Conservation (phyloP, 768 basidiomycete species). For the Tephrocybe sp. region DNA sequence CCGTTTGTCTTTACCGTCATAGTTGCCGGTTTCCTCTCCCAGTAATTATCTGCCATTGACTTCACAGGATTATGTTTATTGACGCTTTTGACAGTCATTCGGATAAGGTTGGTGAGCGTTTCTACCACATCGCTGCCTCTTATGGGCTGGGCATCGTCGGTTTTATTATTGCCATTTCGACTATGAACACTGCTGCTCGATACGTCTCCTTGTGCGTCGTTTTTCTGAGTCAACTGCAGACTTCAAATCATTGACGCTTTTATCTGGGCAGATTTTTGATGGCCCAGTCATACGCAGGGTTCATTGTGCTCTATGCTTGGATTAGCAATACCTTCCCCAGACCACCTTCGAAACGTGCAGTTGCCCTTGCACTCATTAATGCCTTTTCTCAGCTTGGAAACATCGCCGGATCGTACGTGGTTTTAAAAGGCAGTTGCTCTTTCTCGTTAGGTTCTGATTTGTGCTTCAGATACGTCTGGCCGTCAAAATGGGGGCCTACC, state of each 20-base stretch:
- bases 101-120: slow-evolving; percentile 68
- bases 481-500: slow-evolving; percentile 62
- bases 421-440: not conserved
- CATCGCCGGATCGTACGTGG: slow-evolving; percentile 72
- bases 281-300: slow-evolving; percentile 72
- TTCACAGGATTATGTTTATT: not conserved
- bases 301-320: slow-evolving; percentile 62
- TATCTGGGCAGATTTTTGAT: slow-evolving; percentile 60
- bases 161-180: slow-evolving; percentile 62
- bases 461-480: slow-evolving; percentile 59
- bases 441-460: not conserved
- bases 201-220: slow-evolving; percentile 59
- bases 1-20: slow-evolving; percentile 68
- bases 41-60: slow-evolving; percentile 28
- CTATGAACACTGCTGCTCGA: slow-evolving; percentile 57
- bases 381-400: slow-evolving; percentile 83
- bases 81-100: slow-evolving; percentile 49
- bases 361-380: slow-evolving; percentile 83
- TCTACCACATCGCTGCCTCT: slow-evolving; percentile 57
- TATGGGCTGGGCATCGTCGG: slow-evolving; percentile 62
- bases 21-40: slow-evolving; percentile 49
- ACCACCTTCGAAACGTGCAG: slow-evolving; percentile 85
- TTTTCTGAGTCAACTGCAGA: not conserved
- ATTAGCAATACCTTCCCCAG: slow-evolving; percentile 46
- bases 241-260: not conserved